A percentile compares a stretch with the other conserved stretches of the same genome.
Conservation (phyloP, 129 eudicot genomes). For the Artemisia argyi region DNA sequence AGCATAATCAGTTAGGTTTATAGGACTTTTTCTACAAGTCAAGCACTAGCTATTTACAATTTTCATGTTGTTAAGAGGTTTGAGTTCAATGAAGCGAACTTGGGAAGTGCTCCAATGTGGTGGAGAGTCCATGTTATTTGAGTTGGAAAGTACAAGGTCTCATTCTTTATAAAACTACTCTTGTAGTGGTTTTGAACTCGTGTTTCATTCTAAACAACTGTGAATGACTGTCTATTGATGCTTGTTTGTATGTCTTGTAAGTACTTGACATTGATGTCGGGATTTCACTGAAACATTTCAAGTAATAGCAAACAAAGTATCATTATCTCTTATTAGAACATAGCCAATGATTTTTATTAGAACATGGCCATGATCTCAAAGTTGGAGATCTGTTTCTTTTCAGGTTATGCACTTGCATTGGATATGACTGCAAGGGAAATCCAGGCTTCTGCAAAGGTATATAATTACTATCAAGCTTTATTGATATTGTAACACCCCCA, state of each 20-base stretch:
- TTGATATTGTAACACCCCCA: neutral
- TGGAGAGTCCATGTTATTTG: neutral
- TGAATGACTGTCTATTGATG: no score
- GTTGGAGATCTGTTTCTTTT: constrained; percentile 22
- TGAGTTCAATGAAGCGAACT: neutral
- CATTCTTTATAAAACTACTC: neutral
- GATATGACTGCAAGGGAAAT: constrained; percentile 99
- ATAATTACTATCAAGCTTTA: neutral
- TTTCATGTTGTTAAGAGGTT: neutral
- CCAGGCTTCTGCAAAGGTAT: constrained; percentile 89
- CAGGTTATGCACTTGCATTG: constrained; percentile 96
- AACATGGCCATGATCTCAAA: constrained; percentile 17
- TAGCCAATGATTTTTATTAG: neutral
- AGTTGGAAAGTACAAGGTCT: neutral
- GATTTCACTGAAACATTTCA: no score
- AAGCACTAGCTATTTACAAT: neutral
- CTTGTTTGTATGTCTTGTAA: no score
- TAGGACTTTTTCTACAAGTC: neutral
- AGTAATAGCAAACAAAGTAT: neutral
- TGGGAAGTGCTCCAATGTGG: neutral
- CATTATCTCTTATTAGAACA: neutral
- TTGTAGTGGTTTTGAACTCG: no score
- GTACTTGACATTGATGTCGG: no score
- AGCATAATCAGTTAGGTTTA: neutral
- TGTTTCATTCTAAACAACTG: no score